Base-by-base conservation (phyloP, 2,329 filamentous ascomycete genomes). In the Paraphaeosphaeria sporulosa region DNA sequence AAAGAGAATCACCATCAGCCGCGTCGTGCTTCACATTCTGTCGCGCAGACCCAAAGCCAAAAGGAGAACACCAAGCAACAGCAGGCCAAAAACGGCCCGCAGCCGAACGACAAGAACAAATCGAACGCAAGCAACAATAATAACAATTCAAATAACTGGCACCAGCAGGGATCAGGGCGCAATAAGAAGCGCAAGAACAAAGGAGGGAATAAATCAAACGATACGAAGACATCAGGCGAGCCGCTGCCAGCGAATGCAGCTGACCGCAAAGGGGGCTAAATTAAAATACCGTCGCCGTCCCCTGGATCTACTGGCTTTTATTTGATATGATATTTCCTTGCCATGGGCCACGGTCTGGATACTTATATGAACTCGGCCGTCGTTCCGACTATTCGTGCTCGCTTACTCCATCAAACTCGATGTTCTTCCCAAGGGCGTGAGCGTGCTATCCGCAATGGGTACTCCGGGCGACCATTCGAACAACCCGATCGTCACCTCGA, bases 191-290 rank as follows among this genome's bases (percentile, higher is more conserved):
- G 66, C 9, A 64, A 64, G 51, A 77, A 23, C 55, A 72, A 64
- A 57, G 65, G 17, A 59, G 63, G 64, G 68, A 67, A 69, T 57
- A 73, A 68, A 59, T 59, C 60, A 21, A 60, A 61, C n/a, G 75
- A 77, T 49, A 55, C 69, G 30, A 79, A 76, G 59, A 55, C 60
- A 13, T 58, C 68, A 17, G 78, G 80, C 8, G 80, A 83, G 66
- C 73, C 78, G 4, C 60, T 82, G 54, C 81, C 81, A 17, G 73
- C 70, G 1, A 81, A 81, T 64, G 76, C 78, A 48, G 74, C 75
- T 36, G 81, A 83, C 54, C 74, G 81, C 38, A 83, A 83, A 61
- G 81, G 81, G 13, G 81, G 81, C 23, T 80, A 73, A 57, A 19
- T 52, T 56, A 43, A 15, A 23, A 46, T 19, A 19, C 30, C n/a